Evolutionary conservation across 352 stramenopile genomes (phyloP).

Genomic region (Plasmopara viticola): DNA sequence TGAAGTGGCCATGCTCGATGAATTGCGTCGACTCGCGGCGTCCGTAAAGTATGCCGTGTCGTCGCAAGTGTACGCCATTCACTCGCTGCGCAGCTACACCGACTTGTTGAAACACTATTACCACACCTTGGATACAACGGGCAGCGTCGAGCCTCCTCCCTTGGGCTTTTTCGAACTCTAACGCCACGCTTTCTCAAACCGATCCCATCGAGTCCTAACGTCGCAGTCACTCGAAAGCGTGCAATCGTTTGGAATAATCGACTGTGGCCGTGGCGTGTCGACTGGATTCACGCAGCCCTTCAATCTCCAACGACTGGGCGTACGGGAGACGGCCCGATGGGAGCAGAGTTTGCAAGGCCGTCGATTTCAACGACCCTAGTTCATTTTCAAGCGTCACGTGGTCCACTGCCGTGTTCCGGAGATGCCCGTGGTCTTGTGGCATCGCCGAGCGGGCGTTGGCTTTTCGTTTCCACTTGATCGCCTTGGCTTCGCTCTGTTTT

Average conservation of each 20-base stretch:
- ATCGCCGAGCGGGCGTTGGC: background rate
- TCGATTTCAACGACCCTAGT: no score
- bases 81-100: constrained; percentile 55
- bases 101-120: constrained; percentile 72
- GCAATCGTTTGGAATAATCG: constrained; percentile 38
- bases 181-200: background rate
- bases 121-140: constrained; percentile 33
- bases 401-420: constrained; percentile 7
- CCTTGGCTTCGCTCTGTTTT: constrained; percentile 7
- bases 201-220: background rate
- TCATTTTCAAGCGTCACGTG: no score
- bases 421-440: constrained; percentile 8
- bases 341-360: constrained; percentile 34
- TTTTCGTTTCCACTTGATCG: constrained; percentile 19
- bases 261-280: constrained; percentile 30
- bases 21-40: constrained; percentile 47
- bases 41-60: constrained; percentile 47
- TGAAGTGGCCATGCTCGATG: constrained; percentile 52
- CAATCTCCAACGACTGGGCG: constrained; percentile 71
- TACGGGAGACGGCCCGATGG: constrained; percentile 63
- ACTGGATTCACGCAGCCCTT: constrained; percentile 70
- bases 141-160: constrained; percentile 40
- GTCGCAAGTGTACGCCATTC: constrained; percentile 50
- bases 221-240: constrained; percentile 14
- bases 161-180: constrained; percentile 40